Conservation (phyloP, 495 filamentous ascomycete genomes). For the Penicilliopsis zonata region DNA sequence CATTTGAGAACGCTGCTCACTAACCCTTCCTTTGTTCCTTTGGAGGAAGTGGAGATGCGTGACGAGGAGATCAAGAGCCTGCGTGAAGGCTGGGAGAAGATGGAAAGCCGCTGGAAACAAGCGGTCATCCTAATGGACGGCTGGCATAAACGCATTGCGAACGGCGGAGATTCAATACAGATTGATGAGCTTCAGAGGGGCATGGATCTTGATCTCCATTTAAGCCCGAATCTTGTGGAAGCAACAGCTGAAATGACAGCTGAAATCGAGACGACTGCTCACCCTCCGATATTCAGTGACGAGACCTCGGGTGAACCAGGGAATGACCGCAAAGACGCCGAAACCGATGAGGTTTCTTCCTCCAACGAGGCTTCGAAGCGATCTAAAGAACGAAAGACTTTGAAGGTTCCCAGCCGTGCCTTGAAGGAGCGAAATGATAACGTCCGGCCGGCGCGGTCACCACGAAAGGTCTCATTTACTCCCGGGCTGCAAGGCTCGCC, state of each 20-base stretch:
- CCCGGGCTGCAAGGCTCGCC: slow-evolving; percentile 26
- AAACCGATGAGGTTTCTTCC: slow-evolving; percentile 17
- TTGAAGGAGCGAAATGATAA: slow-evolving; percentile 35
- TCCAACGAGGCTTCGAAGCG: slow-evolving; percentile 1
- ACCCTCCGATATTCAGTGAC: slow-evolving; percentile 37
- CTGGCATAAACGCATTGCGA: slow-evolving; percentile 75
- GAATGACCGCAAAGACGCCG: slow-evolving; percentile 29
- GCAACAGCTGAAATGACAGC: slow-evolving; percentile 23
- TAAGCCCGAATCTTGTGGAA: slow-evolving; percentile 41
- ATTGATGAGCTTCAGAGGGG: slow-evolving; percentile 74
- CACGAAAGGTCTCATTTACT: slow-evolving; percentile 35
- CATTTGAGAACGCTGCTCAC: slow-evolving; percentile 75
- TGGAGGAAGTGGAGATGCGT: slow-evolving; percentile 85
- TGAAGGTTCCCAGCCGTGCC: slow-evolving; percentile 19
- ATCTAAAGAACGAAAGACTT: slow-evolving; percentile 10
- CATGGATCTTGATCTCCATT: slow-evolving; percentile 52
- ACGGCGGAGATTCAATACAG: slow-evolving; percentile 67
- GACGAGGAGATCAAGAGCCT: slow-evolving; percentile 81
- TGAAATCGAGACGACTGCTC: slow-evolving; percentile 26
- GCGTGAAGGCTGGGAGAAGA: slow-evolving; percentile 76
- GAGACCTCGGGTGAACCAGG: slow-evolving; percentile 38
- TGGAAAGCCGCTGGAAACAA: slow-evolving; percentile 84
- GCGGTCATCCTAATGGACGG: slow-evolving; percentile 82
- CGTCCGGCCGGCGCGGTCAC: slow-evolving; percentile 15
- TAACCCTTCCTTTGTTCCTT: slow-evolving; percentile 88